phyloP scores from a whole-genome alignment of 106 monocot genomes.

The Allium fistulosum region DNA sequence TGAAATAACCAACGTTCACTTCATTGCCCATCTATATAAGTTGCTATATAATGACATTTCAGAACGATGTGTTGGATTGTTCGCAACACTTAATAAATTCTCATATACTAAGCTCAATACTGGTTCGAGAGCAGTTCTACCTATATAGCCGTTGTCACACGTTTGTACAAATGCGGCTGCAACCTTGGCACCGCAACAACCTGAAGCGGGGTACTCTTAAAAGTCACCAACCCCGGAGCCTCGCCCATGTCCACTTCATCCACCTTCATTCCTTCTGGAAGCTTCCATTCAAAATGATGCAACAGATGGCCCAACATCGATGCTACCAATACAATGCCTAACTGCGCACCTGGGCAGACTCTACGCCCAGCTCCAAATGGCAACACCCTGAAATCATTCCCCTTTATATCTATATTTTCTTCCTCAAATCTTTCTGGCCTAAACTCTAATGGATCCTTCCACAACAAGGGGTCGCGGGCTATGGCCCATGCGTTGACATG shows the following conservation, averaged over 20 bases:
- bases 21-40: too few species aligned
- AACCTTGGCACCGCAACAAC: constrained; percentile 67
- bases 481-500: not conserved
- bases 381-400: not conserved
- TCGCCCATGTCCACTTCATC: constrained; percentile 69
- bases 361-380: not conserved
- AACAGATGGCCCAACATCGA: constrained; percentile 66
- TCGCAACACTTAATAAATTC: too few species aligned
- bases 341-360: not conserved
- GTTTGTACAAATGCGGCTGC: constrained; percentile 5
- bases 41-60: too few species aligned
- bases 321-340: constrained; percentile 21
- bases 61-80: too few species aligned
- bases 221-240: constrained; percentile 74
- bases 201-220: constrained; percentile 79
- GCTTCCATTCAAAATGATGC: constrained; percentile 72
- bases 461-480: not conserved
- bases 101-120: too few species aligned
- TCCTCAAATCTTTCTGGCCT: constrained; percentile 6
- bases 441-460: not conserved
- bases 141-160: not conserved
- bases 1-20: too few species aligned
- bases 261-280: constrained; percentile 41
- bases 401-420: not conserved
- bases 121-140: not conserved